Evolutionary conservation across 306 rosid species (phyloP), one percentile per base, ranked within the genome.

Genomic region (Vigna nakashimae): DNA sequence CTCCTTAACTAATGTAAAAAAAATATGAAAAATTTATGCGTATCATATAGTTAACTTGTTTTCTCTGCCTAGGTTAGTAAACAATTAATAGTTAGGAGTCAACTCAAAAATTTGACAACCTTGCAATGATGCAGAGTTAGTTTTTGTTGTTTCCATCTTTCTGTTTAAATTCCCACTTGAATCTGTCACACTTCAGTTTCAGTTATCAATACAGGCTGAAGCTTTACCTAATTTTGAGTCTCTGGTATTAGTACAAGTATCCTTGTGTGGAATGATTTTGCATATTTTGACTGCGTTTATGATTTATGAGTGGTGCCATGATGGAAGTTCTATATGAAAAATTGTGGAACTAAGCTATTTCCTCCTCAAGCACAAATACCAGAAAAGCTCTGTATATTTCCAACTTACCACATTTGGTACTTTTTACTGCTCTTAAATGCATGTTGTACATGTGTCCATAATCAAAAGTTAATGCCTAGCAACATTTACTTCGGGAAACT

Each of bases 401-500:
- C 73, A 3, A 58, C 66, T 16, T 56, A 57, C 50, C 42, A n/a
- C 26, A 57, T 69, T 51, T 42, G 71, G 18, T 63, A 63, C 40
- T 72, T 80, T 74, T 1, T 51, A 11, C 60, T 77, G 28, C 65
- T 60, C 20, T 62, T 85, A 16, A 68, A 66, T 67, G 69, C 63
- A 57, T 74, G 57, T 24, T 84, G 59, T 40, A 15, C 48, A 45
- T 26, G 64, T 22, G 14, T 76, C 74, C 8, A 66, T 63, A 20
- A 18, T 50, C 53, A 49, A 57, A 43, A 38, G 22, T 66, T 79
- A 50, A 65, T 65, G 53, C 58, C 18, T 52, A 30, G 65, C 57
- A n/a, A 17, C 45, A 18, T 45, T 76, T 60, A 60, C 50, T 56
- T 71, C 46, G 55, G 36, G 34, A 15, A 58, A 48, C 70, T 43